Percentiles rank a stretch among this genome's conserved stretches.
Conservation (phyloP, 441 rosid genomes). For the Pelargonium myrrhifolium region DNA sequence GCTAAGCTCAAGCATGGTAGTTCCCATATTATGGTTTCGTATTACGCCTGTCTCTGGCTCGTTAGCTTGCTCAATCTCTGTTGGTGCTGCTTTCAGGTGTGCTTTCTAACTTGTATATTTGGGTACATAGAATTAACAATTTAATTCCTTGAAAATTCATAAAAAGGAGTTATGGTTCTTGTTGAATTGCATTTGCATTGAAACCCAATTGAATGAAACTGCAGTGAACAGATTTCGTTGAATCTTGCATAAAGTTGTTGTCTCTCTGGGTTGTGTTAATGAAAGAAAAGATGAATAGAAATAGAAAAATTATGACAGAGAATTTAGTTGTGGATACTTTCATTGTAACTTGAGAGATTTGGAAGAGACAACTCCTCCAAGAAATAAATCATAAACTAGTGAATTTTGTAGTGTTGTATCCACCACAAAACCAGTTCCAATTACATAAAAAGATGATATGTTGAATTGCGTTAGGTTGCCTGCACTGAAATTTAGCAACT, state of each 20-base stretch:
- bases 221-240: not conserved
- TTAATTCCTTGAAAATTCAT: too few relatives aligned
- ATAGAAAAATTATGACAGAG: too few relatives aligned
- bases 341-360: too few relatives aligned
- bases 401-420: not conserved
- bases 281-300: too few relatives aligned
- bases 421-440: not conserved
- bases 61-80: conserved; percentile 78
- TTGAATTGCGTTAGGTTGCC: not conserved
- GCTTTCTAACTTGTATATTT: not conserved
- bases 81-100: conserved; percentile 85
- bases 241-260: too few relatives aligned
- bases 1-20: conserved; percentile 64
- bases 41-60: conserved; percentile 75
- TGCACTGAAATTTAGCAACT: too few relatives aligned
- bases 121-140: too few relatives aligned
- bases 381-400: too few relatives aligned
- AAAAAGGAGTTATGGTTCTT: too few relatives aligned
- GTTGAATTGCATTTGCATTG: not conserved
- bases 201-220: not conserved
- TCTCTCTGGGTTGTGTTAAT: too few relatives aligned
- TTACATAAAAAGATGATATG: not conserved
- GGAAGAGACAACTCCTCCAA: too few relatives aligned
- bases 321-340: too few relatives aligned
- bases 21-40: conserved; percentile 69